A percentile compares a stretch with the other conserved stretches of the same genome.
Conservation (phyloP, 2,329 filamentous ascomycete genomes). For the Botrytis elliptica region DNA sequence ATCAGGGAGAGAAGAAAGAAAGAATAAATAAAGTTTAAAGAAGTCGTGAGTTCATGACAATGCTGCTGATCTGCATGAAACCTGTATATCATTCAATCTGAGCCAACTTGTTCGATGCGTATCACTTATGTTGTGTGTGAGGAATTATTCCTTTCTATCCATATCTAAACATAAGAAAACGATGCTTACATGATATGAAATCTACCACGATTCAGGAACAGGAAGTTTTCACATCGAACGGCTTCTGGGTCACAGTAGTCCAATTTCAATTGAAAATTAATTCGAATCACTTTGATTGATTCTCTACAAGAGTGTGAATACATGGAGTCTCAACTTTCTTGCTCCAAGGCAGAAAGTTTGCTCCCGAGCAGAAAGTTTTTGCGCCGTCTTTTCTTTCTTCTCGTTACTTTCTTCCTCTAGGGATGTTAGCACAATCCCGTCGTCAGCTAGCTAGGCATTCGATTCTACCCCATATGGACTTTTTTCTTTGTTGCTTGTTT, state of each 20-base stretch:
- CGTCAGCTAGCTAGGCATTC: neutral
- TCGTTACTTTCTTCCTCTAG: neutral
- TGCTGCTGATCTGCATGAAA: neutral
- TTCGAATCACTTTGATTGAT: rapidly evolving
- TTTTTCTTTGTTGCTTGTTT: neutral
- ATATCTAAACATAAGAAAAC: neutral
- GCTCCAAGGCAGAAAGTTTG: neutral
- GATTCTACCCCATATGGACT: neutral
- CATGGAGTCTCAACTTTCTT: neutral
- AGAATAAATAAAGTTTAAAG: neutral
- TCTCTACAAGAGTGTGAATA: neutral
- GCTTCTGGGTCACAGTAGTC: neutral
- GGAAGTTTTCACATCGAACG: neutral
- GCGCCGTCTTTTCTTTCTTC: neutral
- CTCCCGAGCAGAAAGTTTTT: neutral
- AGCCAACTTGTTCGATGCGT: neutral
- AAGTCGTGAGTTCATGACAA: neutral
- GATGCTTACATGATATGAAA: neutral
- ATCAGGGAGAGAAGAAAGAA: neutral
- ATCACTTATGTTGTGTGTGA: neutral
- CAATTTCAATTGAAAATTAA: neutral
- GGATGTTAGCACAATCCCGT: neutral
- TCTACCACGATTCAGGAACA: neutral
- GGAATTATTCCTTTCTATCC: neutral
- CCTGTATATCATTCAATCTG: neutral